Conservation (phyloP, 805 yeast genomes). For the Zygosaccharomyces gambellarensis region DNA sequence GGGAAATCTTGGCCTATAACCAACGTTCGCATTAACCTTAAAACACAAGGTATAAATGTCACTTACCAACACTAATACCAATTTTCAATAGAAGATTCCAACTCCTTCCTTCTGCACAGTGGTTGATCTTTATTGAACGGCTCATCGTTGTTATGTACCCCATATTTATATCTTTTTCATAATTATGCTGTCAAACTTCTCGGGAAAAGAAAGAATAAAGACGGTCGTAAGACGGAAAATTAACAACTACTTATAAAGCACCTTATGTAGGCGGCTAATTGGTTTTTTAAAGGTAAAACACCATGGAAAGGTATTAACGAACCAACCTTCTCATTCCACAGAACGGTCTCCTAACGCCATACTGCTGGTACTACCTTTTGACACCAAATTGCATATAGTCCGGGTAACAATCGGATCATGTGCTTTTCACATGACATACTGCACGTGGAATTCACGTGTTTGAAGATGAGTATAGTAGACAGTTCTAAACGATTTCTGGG, state of each 20-base stretch:
- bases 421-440: background rate
- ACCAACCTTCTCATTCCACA: too few species aligned
- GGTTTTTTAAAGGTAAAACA: background rate
- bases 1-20: too few species aligned
- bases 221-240: conserved; percentile 3
- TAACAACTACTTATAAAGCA: background rate
- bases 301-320: background rate
- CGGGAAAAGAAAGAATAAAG: background rate
- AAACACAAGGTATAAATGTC: too few species aligned
- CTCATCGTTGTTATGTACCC: background rate
- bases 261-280: background rate
- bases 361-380: too few species aligned
- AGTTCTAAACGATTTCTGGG: too few species aligned
- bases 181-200: background rate
- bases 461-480: too few species aligned
- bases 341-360: too few species aligned
- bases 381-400: too few species aligned
- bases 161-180: background rate
- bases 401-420: background rate
- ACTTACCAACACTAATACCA: too few species aligned
- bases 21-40: too few species aligned
- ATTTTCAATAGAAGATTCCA: too few species aligned
- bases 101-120: too few species aligned
- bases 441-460: background rate
- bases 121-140: background rate